These are phyloP conservation scores for Exophiala aquamarina DNA, from an alignment of 2,329 filamentous ascomycete genomes.

Conservation along the genomic window DNA sequence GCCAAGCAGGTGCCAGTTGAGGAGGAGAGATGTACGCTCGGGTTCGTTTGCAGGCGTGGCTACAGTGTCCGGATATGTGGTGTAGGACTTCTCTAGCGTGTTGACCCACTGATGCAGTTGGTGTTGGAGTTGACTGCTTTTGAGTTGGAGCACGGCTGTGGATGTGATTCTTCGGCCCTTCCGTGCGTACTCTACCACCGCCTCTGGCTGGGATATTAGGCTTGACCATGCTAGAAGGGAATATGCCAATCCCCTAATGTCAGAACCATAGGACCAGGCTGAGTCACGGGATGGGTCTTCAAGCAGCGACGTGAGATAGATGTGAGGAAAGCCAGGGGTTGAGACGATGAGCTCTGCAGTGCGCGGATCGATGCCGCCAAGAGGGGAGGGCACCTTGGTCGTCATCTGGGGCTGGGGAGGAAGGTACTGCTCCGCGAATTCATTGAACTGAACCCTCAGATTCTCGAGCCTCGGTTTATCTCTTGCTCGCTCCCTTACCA, in stretches of 20 bases:
- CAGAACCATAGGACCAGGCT: constrained; percentile 57
- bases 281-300: constrained; percentile 57
- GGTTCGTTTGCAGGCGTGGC: too few relatives aligned
- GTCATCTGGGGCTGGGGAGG: neutral
- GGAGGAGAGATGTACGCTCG: neutral
- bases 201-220: constrained; percentile 5
- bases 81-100: neutral
- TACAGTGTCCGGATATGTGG: neutral
- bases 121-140: too few relatives aligned
- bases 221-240: constrained; percentile 42
- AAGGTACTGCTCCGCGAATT: constrained; percentile 39
- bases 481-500: constrained; percentile 35
- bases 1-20: constrained; percentile 20
- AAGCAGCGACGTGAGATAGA: constrained; percentile 67
- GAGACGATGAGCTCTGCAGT: constrained; percentile 53
- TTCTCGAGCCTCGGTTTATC: constrained; percentile 16
- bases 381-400: neutral
- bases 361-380: constrained; percentile 46
- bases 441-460: constrained; percentile 27
- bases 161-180: constrained; percentile 33
- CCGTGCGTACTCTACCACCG: constrained; percentile 23
- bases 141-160: neutral
- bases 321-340: constrained; percentile 38
- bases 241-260: constrained; percentile 56
- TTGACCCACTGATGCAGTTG: too few relatives aligned